These are phyloP conservation scores for Cucumis cinereus DNA, from an alignment of 306 rosid genomes.

Conservation along the genomic window DNA sequence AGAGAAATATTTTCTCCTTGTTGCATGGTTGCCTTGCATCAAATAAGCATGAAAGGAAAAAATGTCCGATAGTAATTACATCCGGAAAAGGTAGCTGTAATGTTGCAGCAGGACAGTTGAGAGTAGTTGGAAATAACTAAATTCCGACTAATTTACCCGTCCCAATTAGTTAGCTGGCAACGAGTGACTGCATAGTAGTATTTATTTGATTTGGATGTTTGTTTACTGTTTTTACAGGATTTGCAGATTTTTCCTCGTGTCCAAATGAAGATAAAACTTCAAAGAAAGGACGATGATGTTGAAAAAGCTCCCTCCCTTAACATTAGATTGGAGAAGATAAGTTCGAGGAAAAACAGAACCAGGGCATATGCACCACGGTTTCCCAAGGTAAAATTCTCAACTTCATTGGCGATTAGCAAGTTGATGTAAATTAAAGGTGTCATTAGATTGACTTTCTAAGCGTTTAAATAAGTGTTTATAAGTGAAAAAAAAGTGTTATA, in stretches of 20 bases:
- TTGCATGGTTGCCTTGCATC: neutral
- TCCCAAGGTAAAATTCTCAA: slow-evolving; percentile 51
- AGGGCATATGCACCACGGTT: slow-evolving; percentile 80
- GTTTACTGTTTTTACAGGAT: slow-evolving; percentile 36
- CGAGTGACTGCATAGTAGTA: neutral
- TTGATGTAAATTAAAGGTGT: neutral
- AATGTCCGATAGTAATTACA: neutral
- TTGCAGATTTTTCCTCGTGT: slow-evolving; percentile 63
- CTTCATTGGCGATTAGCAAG: neutral
- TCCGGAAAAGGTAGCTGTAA: neutral
- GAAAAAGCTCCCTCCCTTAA: slow-evolving; percentile 28
- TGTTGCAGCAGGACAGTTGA: neutral
- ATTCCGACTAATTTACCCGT: neutral
- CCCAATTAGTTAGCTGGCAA: neutral
- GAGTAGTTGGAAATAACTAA: neutral
- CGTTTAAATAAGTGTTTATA: too few species aligned
- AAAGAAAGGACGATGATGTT: slow-evolving; percentile 25
- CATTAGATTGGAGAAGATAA: slow-evolving; percentile 68
- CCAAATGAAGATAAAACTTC: slow-evolving; percentile 50
- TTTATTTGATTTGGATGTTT: slow-evolving; percentile 9
- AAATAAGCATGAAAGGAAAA: neutral
- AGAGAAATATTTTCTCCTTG: neutral
- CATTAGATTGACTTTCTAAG: too few species aligned
- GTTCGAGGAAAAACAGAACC: slow-evolving; percentile 42
- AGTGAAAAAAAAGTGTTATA: too few species aligned